Conservation (phyloP, 176 grass and related monocot species). For the Oryza glaberrima region DNA sequence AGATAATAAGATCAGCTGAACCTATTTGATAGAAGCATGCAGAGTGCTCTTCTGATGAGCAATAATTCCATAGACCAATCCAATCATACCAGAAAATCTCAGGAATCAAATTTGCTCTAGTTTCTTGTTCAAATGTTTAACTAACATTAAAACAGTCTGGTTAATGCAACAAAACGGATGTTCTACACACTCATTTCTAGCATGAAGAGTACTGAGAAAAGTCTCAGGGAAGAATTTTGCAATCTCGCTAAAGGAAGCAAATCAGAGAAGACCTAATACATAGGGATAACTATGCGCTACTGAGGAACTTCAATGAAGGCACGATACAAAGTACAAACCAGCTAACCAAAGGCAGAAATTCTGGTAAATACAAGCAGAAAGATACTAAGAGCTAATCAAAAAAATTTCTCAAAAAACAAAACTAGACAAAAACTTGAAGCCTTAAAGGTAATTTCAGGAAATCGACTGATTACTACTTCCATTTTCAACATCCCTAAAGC, state of each 20-base stretch:
- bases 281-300: not conserved
- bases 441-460: not conserved
- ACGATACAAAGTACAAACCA: not conserved
- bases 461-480: not conserved
- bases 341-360: not conserved
- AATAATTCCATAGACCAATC: not conserved
- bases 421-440: not conserved
- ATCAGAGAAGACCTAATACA: not conserved
- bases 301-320: not conserved
- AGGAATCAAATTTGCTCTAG: not conserved
- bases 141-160: too few relatives aligned
- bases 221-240: not conserved
- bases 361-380: not conserved
- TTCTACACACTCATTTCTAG: not conserved
- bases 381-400: not conserved
- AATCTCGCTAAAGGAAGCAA: not conserved
- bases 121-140: not conserved
- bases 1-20: constrained; percentile 31
- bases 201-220: not conserved
- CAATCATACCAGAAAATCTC: constrained; percentile 9
- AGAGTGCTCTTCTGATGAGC: too few relatives aligned
- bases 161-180: not conserved
- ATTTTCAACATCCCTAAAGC: not conserved
- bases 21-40: not conserved
- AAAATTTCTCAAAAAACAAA: not conserved